Conservation (phyloP, 805 yeast genomes). For the Tetrapisispora phaffii region DNA sequence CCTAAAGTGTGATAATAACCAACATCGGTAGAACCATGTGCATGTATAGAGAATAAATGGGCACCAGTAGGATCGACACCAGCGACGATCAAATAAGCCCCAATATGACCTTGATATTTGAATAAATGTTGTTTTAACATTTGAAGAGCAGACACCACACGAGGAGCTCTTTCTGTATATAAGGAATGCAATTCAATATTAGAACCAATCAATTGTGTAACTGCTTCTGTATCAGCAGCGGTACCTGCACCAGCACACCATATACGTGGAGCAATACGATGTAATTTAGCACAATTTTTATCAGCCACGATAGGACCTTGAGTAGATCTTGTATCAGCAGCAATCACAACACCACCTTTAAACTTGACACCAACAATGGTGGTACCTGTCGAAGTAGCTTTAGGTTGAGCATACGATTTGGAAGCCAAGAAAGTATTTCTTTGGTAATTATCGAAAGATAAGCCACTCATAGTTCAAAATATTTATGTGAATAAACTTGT, state of each 20-base stretch:
- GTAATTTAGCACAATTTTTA: constrained; percentile 93
- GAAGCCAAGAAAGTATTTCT: constrained; percentile 70
- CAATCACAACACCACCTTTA: constrained; percentile 90
- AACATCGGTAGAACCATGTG: constrained; percentile 96
- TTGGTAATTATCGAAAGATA: constrained; percentile 86
- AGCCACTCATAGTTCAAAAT: constrained; percentile 48
- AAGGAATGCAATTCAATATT: constrained; percentile 84
- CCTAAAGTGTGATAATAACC: constrained; percentile 91
- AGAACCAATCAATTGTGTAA: constrained; percentile 84
- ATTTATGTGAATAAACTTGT: too few species aligned
- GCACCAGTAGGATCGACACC: constrained; percentile 97
- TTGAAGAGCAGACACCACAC: constrained; percentile 89
- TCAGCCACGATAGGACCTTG: constrained; percentile 95
- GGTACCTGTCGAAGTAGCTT: constrained; percentile 97
- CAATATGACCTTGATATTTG: constrained; percentile 94
- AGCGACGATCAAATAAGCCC: constrained; percentile 96
- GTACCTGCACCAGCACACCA: constrained; percentile 99
- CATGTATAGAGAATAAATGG: constrained; percentile 84
- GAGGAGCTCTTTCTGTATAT: constrained; percentile 74
- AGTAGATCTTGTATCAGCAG: constrained; percentile 98
- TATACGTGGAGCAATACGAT: constrained; percentile 77
- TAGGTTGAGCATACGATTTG: constrained; percentile 63
- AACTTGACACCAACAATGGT: constrained; percentile 95
- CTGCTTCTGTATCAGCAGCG: constrained; percentile 99
- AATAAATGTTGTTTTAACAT: constrained; percentile 90